A percentile compares a stretch with the other conserved stretches of the same genome.
phyloP scores from a whole-genome alignment of 768 basidiomycete species.

The Cystofilobasidium macerans region DNA sequence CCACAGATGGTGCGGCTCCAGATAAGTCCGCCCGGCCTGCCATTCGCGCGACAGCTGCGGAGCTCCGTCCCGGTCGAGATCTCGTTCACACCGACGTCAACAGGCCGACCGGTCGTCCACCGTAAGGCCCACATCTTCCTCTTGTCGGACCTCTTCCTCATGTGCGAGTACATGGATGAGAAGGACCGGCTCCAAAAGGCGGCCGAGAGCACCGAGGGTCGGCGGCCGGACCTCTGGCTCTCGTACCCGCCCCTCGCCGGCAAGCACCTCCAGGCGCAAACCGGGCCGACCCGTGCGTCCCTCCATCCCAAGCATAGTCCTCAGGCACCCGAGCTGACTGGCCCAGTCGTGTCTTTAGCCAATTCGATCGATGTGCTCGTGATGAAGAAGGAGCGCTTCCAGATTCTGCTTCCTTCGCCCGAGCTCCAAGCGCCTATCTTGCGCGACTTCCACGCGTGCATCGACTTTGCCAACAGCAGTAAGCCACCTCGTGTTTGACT shows the following conservation, averaged over 20 bases:
- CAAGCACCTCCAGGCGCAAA: slow-evolving; percentile 69
- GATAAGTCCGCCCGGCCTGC: slow-evolving; percentile 66
- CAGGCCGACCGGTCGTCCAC: slow-evolving; percentile 61
- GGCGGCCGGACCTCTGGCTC: slow-evolving; percentile 71
- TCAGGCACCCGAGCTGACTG: too few species aligned
- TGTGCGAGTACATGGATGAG: slow-evolving; percentile 71
- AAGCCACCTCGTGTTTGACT: slow-evolving; percentile 35
- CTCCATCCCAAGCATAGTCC: background rate
- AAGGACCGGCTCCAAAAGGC: slow-evolving; percentile 46
- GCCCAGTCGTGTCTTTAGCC: slow-evolving; percentile 41
- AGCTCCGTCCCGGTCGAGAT: slow-evolving; percentile 60
- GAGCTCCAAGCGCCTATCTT: background rate
- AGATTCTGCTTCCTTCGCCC: slow-evolving; percentile 39
- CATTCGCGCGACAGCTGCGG: slow-evolving; percentile 67
- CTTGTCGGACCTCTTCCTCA: slow-evolving; percentile 80
- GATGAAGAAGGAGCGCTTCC: slow-evolving; percentile 76
- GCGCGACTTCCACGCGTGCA: slow-evolving; percentile 66
- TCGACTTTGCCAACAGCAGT: slow-evolving; percentile 67
- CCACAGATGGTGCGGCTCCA: slow-evolving; percentile 75
- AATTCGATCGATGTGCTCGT: slow-evolving; percentile 64
- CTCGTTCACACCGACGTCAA: slow-evolving; percentile 63
- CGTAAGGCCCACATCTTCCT: slow-evolving; percentile 70
- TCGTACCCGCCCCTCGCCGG: slow-evolving; percentile 91
- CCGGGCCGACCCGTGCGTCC: slow-evolving; percentile 43
- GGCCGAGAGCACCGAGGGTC: slow-evolving; percentile 38